A percentile compares a stretch with the other conserved stretches of the same genome.
phyloP scores from a whole-genome alignment of 148 eudicot species.

The Silene conica region DNA sequence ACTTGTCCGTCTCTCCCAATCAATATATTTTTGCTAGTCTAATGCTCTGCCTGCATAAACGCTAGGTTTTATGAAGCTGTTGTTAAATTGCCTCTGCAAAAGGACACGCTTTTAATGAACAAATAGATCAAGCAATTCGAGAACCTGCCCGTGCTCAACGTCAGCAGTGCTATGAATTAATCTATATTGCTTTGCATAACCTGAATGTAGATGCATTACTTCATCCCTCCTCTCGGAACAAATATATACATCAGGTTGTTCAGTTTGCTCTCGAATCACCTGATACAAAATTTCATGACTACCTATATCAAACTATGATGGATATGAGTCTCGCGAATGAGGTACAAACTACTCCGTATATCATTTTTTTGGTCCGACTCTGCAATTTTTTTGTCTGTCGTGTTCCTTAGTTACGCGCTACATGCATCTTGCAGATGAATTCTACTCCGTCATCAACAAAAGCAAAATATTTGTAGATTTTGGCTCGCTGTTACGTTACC shows the following conservation, averaged over 20 bases:
- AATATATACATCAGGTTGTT: slow-evolving; percentile 75
- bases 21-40: slow-evolving; percentile 5
- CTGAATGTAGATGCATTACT: slow-evolving; percentile 65
- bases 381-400: no score
- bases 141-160: slow-evolving; percentile 25
- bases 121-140: no score
- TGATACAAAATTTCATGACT: slow-evolving; percentile 76
- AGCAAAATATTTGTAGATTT: no score
- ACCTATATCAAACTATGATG: slow-evolving; percentile 70
- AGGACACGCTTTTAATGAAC: slow-evolving; percentile 88
- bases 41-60: no score
- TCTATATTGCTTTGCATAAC: slow-evolving; percentile 57
- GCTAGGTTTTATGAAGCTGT: slow-evolving; percentile 97
- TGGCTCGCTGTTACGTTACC: no score
- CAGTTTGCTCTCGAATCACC: slow-evolving; percentile 92
- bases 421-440: no score
- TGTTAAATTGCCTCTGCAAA: slow-evolving; percentile 81
- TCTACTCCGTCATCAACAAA: no score
- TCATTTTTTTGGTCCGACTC: no score
- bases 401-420: no score
- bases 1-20: no score
- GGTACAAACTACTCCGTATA: background rate
- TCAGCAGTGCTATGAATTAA: slow-evolving; percentile 80
- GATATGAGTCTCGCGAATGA: slow-evolving; percentile 89
- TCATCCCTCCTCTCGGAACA: slow-evolving; percentile 65